Percentiles rank a stretch among this genome's conserved stretches.
phyloP scores from a whole-genome alignment of 1,139 yeast genomes.

The Suhomyces terraborum region DNA sequence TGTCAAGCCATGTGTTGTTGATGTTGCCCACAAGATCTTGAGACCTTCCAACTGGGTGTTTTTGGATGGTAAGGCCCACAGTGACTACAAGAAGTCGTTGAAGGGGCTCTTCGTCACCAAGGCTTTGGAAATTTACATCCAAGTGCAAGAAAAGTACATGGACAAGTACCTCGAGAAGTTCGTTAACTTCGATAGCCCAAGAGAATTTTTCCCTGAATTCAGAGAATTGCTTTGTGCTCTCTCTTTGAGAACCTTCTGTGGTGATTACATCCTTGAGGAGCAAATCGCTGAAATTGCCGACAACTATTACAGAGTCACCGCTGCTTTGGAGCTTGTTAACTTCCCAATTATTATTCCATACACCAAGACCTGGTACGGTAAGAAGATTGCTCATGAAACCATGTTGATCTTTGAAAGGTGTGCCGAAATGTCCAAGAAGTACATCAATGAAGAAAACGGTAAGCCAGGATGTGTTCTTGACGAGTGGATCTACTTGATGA shows the following conservation, averaged over 20 bases:
- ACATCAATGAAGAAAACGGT: conserved; percentile 73
- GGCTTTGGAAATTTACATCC: conserved; percentile 82
- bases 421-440: conserved; percentile 81
- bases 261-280: conserved; percentile 88
- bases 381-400: conserved; percentile 87
- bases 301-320: conserved; percentile 86
- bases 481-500: conserved; percentile 88
- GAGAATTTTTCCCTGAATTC: conserved; percentile 84
- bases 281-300: conserved; percentile 88
- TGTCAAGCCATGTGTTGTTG: conserved; percentile 97
- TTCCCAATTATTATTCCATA: conserved; percentile 95
- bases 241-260: conserved; percentile 91
- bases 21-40: conserved; percentile 88
- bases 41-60: conserved; percentile 98
- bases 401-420: conserved; percentile 88
- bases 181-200: conserved; percentile 60
- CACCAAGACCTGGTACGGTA: conserved; percentile 98
- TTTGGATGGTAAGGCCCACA: conserved; percentile 91
- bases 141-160: conserved; percentile 80
- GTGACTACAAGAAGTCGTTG: conserved; percentile 86
- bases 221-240: conserved; percentile 95
- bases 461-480: conserved; percentile 88
- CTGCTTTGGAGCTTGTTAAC: conserved; percentile 94
- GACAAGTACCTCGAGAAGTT: conserved; percentile 75
- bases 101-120: conserved; percentile 85